Evolutionary conservation across 371 early-diverging fungal species (phyloP), one percentile per base, ranked within the genome.

Genomic region (Basidiobolus meristosporus): DNA sequence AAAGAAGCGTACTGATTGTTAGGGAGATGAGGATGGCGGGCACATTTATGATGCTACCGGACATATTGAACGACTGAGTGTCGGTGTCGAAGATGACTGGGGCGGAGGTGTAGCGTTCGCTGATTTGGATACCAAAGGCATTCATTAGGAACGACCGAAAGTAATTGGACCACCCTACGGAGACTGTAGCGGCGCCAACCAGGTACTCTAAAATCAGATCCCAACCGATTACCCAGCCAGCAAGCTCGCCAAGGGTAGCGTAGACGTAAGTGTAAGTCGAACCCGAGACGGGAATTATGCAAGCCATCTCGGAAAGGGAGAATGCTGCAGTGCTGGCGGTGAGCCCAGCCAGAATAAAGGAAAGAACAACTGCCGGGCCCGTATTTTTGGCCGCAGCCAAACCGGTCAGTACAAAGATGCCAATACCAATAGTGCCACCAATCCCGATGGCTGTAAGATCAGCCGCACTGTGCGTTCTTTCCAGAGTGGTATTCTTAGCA

Each of bases 141-240:
- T 75, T 67, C 6, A 39, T 18, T 31, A 82, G 62, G 42, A 86
- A 79, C 14, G 64, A 54, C 12, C 68, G 70, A 44, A 86, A 60
- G 47, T 86, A 86, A 11, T 62, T 68, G 14, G 80, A 77, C 82
- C 83, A 86, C 7, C 80, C 79, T 15, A 62, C 52, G 7, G 59
- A 48, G 10, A 70, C 77, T 1, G 82, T 73, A 11, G 82, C 73
- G 22, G 80, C 70, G 7, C 77, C 79, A 7, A 79, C 70, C 60
- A 77, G 59, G 48, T 82, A 84, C 57, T 86, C 86, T 21, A 86
- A 59, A 16, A 78, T 73, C 30, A 84, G 53, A 55, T 81, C 72
- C 85, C 86, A 86, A 16, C 85, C 85, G 44, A 86, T 70, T 21
- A 71, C 68, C 82, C 82, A 86, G 1, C 70, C 83, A n/a, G 80